Evolutionary conservation across 495 filamentous ascomycete species (phyloP).

Genomic region (Penicillium argentinense): DNA sequence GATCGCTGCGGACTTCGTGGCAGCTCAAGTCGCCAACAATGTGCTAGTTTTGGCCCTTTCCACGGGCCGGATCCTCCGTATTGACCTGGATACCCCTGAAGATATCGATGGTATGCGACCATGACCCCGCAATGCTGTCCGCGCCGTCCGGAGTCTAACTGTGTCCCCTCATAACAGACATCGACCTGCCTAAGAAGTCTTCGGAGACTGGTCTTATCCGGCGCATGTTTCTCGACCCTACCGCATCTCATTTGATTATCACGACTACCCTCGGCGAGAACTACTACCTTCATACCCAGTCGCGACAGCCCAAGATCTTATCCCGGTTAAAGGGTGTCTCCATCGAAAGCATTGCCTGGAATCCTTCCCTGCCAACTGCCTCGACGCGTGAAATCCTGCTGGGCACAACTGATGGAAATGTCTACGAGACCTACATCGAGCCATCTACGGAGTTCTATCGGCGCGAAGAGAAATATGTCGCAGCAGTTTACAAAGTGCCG

Average conservation of each 20-base stretch:
- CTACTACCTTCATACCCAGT: conserved; percentile 96
- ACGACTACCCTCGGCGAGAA: conserved; percentile 91
- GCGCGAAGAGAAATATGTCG: conserved; percentile 89
- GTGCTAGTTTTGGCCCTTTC: conserved; percentile 87
- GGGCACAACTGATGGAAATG: conserved; percentile 85
- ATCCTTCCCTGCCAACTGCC: conserved; percentile 90
- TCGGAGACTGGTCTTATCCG: conserved; percentile 89
- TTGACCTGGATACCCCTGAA: conserved; percentile 88
- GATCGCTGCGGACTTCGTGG: conserved; percentile 90
- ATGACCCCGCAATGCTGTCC: conserved; percentile 17
- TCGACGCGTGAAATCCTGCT: conserved; percentile 95
- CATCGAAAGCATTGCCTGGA: conserved; percentile 93
- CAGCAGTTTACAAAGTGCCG: conserved; percentile 71
- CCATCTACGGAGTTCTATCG: conserved; percentile 90
- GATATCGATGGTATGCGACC: conserved; percentile 80
- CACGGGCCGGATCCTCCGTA: conserved; percentile 84
- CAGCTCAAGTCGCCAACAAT: conserved; percentile 96
- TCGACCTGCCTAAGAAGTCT: conserved; percentile 92
- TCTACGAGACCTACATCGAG: conserved; percentile 96
- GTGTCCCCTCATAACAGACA: conserved; percentile 59
- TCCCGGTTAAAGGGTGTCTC: conserved; percentile 79
- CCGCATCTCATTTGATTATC: conserved; percentile 90
- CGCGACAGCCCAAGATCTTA: conserved; percentile 78
- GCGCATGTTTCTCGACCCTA: conserved; percentile 94
- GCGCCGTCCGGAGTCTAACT: conserved; percentile 13